Percentiles rank a stretch among this genome's conserved stretches.
Evolutionary conservation across 768 basidiomycete genomes (phyloP).

Genomic region (Rhodotorula paludigena): DNA sequence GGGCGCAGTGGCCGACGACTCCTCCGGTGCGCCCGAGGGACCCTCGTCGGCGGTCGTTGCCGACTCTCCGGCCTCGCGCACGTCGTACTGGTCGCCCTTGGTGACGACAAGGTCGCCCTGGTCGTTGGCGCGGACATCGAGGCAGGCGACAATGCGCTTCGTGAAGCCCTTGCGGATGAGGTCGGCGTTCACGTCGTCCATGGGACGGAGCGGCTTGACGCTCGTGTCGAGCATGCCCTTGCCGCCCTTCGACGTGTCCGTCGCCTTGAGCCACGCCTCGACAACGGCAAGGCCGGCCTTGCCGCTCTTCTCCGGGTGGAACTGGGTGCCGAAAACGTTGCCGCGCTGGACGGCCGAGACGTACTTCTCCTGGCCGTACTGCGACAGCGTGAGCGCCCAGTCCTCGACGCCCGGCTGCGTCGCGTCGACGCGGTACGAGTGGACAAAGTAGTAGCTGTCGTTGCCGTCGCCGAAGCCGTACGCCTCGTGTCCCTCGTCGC

Average conservation of each 20-base stretch:
- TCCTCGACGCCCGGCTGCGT: slow-evolving; percentile 57
- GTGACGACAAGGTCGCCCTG: slow-evolving; percentile 95
- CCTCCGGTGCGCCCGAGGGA: slow-evolving; percentile 28
- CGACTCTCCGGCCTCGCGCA: slow-evolving; percentile 28
- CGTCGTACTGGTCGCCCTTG: slow-evolving; percentile 88
- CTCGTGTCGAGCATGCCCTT: slow-evolving; percentile 27
- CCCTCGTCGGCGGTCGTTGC: slow-evolving; percentile 1
- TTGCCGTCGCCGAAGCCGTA: slow-evolving; percentile 49
- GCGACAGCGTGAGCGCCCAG: slow-evolving; percentile 80
- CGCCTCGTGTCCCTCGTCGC: slow-evolving; percentile 53
- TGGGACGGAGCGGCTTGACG: slow-evolving; percentile 13
- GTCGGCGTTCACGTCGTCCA: slow-evolving; percentile 28
- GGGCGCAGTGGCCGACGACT: slow-evolving; percentile 11
- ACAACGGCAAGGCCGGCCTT: slow-evolving; percentile 74
- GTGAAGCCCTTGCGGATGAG: slow-evolving; percentile 60
- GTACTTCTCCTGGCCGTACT: slow-evolving; percentile 91
- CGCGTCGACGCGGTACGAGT: slow-evolving; percentile 84
- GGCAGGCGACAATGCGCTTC: slow-evolving; percentile 90
- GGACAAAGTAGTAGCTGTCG: slow-evolving; percentile 92
- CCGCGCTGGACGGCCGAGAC: slow-evolving; percentile 73
- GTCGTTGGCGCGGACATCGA: slow-evolving; percentile 97
- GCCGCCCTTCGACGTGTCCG: not conserved
- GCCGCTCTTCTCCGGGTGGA: slow-evolving; percentile 98
- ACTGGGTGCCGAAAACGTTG: slow-evolving; percentile 88
- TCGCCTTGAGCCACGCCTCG: slow-evolving; percentile 62